A percentile compares a stretch with the other conserved stretches of the same genome.
phyloP scores from a whole-genome alignment of 805 yeast genomes.

The Saturnispora dispora region DNA sequence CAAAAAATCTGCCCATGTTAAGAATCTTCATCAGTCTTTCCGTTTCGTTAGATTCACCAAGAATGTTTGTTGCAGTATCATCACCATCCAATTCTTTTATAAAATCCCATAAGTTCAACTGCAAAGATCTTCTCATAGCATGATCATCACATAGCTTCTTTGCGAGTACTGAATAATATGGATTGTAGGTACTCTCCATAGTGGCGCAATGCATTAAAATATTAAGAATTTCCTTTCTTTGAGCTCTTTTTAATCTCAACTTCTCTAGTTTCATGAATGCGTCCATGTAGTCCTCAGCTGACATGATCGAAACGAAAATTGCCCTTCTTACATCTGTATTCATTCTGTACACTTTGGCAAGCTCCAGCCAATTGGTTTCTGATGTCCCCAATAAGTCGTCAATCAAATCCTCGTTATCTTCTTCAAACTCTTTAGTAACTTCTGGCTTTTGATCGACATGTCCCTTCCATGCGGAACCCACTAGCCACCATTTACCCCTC shows the following conservation, averaged over 20 bases:
- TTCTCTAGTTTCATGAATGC: conserved; percentile 78
- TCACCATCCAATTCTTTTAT: conserved; percentile 58
- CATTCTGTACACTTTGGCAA: conserved; percentile 84
- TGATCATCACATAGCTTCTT: conserved; percentile 68
- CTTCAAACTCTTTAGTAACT: background rate
- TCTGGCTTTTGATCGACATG: conserved; percentile 3
- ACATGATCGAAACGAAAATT: conserved; percentile 88
- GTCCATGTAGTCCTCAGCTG: conserved; percentile 86
- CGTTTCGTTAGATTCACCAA: conserved; percentile 46
- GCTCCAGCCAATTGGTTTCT: conserved; percentile 80
- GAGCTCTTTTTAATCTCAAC: conserved; percentile 64
- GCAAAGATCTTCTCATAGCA: conserved; percentile 71
- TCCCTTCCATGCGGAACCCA: conserved; percentile 97
- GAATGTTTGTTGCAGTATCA: conserved; percentile 19
- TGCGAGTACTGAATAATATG: conserved; percentile 79
- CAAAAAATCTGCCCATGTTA: conserved; percentile 76
- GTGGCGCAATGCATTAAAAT: conserved; percentile 81
- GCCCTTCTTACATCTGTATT: conserved; percentile 94
- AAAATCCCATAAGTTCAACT: conserved; percentile 84
- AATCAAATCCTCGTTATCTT: conserved; percentile 29
- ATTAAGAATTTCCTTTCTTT: conserved; percentile 78
- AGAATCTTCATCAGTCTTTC: conserved; percentile 48
- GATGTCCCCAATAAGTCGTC: conserved; percentile 57
- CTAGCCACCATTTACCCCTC: conserved; percentile 98
- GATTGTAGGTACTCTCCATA: conserved; percentile 77